phyloP scores from a whole-genome alignment of 352 stramenopile genomes.

The Phytophthora pistaciae region DNA sequence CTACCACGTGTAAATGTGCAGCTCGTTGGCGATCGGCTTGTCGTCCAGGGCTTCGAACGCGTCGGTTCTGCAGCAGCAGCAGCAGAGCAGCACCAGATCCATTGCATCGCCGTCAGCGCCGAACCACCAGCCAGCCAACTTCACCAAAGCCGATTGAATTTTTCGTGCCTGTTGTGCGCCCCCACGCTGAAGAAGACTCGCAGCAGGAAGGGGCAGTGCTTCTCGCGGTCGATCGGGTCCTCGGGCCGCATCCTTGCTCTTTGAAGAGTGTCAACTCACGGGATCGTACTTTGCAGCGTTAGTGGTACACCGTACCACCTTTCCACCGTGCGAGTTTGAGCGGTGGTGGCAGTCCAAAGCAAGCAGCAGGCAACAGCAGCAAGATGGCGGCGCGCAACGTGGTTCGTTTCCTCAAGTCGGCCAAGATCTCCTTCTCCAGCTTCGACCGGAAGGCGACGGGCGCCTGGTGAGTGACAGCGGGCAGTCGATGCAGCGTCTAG shows the following conservation, averaged over 20 bases:
- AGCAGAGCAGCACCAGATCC: background rate
- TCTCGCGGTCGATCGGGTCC: constrained; percentile 64
- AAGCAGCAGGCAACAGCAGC: constrained; percentile 5
- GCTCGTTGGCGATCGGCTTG: constrained; percentile 61
- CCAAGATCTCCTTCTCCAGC: constrained; percentile 87
- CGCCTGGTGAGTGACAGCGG: constrained; percentile 64
- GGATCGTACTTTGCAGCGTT: background rate
- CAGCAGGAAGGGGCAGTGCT: constrained; percentile 75
- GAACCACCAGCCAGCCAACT: background rate
- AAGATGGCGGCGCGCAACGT: constrained; percentile 86
- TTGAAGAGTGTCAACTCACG: background rate
- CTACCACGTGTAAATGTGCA: constrained; percentile 78
- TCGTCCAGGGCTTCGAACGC: constrained; percentile 66
- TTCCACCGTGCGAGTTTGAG: constrained; percentile 4
- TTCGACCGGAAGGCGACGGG: constrained; percentile 79
- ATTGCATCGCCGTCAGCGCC: constrained; percentile 9
- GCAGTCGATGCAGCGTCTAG: background rate
- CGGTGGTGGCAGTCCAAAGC: constrained; percentile 31
- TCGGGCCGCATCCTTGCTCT: constrained; percentile 31
- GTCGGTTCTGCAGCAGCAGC: constrained; percentile 49
- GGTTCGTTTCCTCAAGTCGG: constrained; percentile 88
- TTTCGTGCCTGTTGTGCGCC: constrained; percentile 56
- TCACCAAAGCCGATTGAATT: background rate
- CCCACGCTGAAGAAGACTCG: constrained; percentile 72
- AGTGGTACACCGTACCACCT: background rate